phyloP scores from a whole-genome alignment of 768 basidiomycete species.

The Hypholoma fasciculare region DNA sequence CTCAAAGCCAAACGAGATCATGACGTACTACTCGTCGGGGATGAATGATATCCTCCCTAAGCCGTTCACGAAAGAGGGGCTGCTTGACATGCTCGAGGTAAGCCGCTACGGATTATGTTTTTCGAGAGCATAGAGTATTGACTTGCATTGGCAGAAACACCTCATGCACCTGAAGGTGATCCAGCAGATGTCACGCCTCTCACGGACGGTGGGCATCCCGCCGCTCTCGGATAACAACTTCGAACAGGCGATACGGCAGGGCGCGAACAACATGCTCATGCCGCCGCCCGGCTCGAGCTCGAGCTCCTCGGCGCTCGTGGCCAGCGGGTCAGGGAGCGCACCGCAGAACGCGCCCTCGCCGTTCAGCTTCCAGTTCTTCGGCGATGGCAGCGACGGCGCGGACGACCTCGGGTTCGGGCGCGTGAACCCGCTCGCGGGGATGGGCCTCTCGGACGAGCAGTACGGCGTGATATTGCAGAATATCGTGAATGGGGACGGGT shows the following conservation, averaged over 20 bases:
- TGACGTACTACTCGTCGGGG: constrained; percentile 87
- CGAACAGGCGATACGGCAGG: constrained; percentile 46
- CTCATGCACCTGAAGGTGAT: constrained; percentile 85
- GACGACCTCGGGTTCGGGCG: constrained; percentile 40
- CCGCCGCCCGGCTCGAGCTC: constrained; percentile 1
- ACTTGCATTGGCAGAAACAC: constrained; percentile 61
- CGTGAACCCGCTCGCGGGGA: constrained; percentile 82
- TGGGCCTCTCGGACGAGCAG: constrained; percentile 89
- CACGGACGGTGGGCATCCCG: constrained; percentile 68
- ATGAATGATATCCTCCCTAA: constrained; percentile 98
- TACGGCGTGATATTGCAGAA: constrained; percentile 78
- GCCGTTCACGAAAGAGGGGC: constrained; percentile 93
- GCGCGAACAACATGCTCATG: constrained; percentile 17
- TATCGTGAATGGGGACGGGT: constrained; percentile 64
- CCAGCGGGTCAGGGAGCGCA: constrained; percentile 7
- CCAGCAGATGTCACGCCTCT: constrained; percentile 70
- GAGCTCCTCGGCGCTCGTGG: constrained; percentile 8
- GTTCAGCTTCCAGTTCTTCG: constrained; percentile 24
- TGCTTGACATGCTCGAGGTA: constrained; percentile 92
- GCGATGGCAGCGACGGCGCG: constrained; percentile 47
- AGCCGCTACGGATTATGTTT: neutral
- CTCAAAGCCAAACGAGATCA: constrained; percentile 88
- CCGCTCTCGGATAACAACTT: constrained; percentile 55
- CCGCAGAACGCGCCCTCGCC: constrained; percentile 15
- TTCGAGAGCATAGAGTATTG: neutral